A percentile compares a stretch with the other conserved stretches of the same genome.
phyloP scores from a whole-genome alignment of 2,329 filamentous ascomycete genomes.

The Sporothrix pallida region DNA sequence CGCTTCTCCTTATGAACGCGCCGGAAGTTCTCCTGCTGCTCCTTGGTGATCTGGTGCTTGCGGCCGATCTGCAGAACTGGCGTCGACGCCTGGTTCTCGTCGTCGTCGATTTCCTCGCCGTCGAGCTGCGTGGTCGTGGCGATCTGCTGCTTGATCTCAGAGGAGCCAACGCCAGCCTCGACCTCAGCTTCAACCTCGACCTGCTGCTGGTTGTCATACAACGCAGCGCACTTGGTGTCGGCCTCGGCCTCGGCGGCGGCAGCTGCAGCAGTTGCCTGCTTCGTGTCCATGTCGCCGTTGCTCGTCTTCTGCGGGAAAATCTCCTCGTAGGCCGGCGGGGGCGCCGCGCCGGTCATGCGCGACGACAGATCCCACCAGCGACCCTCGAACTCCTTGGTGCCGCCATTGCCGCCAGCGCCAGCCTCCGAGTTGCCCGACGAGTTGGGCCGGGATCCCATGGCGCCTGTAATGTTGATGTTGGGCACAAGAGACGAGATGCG shows the following conservation, averaged over 20 bases:
- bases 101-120: slow-evolving; percentile 36
- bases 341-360: slow-evolving; percentile 55
- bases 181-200: background rate
- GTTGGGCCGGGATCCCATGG: slow-evolving; percentile 51
- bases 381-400: slow-evolving; percentile 55
- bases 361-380: slow-evolving; percentile 73
- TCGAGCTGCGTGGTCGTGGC: slow-evolving; percentile 38
- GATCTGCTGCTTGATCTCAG: slow-evolving; percentile 16
- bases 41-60: slow-evolving; percentile 67
- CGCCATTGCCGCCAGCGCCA: slow-evolving; percentile 42
- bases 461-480: slow-evolving; percentile 63
- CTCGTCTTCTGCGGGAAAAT: slow-evolving; percentile 58
- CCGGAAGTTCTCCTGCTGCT: slow-evolving; percentile 68
- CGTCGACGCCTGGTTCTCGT: slow-evolving; percentile 42
- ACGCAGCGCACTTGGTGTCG: slow-evolving; percentile 60
- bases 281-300: slow-evolving; percentile 55
- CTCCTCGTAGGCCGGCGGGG: slow-evolving; percentile 79
- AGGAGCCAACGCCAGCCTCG: too few species aligned
- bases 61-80: slow-evolving; percentile 64
- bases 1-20: slow-evolving; percentile 66
- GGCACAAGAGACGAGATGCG: slow-evolving; percentile 75
- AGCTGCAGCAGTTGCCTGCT: slow-evolving; percentile 62
- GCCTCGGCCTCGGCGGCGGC: slow-evolving; percentile 65
- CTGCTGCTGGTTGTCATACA: slow-evolving; percentile 52
- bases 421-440: slow-evolving; percentile 47